Percentiles rank a stretch among this genome's conserved stretches.
phyloP scores from a whole-genome alignment of 352 stramenopile species.

The Phytopythium cucurbitacearum region DNA sequence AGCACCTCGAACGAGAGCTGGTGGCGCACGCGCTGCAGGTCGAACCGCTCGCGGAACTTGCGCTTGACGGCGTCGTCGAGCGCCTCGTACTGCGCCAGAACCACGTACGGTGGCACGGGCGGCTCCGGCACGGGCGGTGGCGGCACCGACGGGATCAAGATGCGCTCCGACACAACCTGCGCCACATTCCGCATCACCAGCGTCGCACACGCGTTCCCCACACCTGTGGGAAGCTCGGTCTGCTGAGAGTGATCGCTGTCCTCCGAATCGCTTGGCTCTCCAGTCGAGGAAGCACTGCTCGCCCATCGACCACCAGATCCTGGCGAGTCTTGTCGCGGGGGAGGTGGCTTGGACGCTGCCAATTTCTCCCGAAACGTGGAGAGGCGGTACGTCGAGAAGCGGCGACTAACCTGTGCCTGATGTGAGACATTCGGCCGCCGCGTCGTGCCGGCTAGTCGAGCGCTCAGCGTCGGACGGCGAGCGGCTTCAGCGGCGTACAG shows the following conservation, averaged over 20 bases:
- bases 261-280: too few relatives aligned
- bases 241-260: too few relatives aligned
- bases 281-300: background rate
- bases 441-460: background rate
- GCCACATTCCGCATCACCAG: conserved; percentile 60
- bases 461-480: background rate
- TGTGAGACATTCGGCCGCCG: too few relatives aligned
- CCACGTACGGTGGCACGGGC: conserved; percentile 37
- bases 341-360: background rate
- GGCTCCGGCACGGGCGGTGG: conserved; percentile 23
- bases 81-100: conserved; percentile 56
- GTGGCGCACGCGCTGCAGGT: conserved; percentile 52
- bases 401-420: too few relatives aligned
- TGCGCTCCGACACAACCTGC: conserved; percentile 37
- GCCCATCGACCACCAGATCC: conserved; percentile 3
- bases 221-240: background rate
- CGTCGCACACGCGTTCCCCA: conserved; percentile 36
- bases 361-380: conserved; percentile 1
- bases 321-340: conserved; percentile 2
- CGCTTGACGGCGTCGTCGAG: conserved; percentile 35
- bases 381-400: conserved; percentile 6
- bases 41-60: conserved; percentile 57
- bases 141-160: conserved; percentile 35
- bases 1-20: conserved; percentile 59
- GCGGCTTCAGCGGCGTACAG: conserved; percentile 26